These are phyloP conservation scores for Stemphylium lycopersici DNA, from an alignment of 2,329 filamentous ascomycete species.

Conservation along the genomic window DNA sequence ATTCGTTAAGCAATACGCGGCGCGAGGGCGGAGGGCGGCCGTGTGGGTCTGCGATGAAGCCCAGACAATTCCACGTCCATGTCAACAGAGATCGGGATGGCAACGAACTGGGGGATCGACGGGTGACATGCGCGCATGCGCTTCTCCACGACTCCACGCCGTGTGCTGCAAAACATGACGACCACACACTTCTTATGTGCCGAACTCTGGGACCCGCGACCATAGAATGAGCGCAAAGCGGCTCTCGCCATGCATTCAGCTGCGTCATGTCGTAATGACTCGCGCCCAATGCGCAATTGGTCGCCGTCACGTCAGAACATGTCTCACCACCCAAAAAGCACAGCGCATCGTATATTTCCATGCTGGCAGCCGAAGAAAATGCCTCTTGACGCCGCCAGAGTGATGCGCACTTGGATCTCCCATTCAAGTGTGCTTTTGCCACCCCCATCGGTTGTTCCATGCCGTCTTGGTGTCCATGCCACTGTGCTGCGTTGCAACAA, in stretches of 20 bases:
- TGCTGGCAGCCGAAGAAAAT: slow-evolving; percentile 5
- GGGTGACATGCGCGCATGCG: background rate
- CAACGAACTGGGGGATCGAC: slow-evolving; percentile 18
- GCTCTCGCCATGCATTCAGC: background rate
- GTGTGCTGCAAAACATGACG: too few species aligned
- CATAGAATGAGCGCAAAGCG: background rate
- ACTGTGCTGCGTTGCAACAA: background rate
- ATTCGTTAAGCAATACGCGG: slow-evolving; percentile 16
- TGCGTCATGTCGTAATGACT: background rate
- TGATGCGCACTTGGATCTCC: background rate
- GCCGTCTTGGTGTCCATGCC: background rate
- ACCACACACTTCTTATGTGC: background rate
- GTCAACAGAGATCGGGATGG: background rate
- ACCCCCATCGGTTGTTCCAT: background rate
- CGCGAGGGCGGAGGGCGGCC: slow-evolving; percentile 17
- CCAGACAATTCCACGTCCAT: slow-evolving; percentile 10
- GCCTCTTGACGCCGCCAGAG: background rate
- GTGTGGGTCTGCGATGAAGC: slow-evolving; percentile 16
- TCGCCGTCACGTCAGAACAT: slow-evolving; percentile 12
- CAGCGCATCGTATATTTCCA: slow-evolving; percentile 13
- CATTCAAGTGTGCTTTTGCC: background rate
- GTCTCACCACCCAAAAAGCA: slow-evolving; percentile 13
- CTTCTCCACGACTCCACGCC: slow-evolving; percentile 11
- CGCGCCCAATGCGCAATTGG: slow-evolving; percentile 1
- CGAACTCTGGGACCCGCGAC: background rate